Evolutionary conservation across 176 grass and related monocot genomes (phyloP).

Genomic region (Cenchrus purpureus): DNA sequence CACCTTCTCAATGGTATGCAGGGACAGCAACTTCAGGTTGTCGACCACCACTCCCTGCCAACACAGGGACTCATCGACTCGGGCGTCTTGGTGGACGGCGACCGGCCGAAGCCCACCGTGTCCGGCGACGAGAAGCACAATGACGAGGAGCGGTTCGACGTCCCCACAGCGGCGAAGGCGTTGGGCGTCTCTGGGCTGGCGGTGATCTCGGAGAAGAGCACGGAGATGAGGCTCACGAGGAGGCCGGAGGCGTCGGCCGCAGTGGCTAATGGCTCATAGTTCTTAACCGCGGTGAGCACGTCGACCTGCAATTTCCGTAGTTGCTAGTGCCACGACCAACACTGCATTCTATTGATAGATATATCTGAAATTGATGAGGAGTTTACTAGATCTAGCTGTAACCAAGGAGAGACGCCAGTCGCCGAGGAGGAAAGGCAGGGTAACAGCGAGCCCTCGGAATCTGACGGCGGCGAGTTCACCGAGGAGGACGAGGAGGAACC

Average conservation of each 20-base stretch:
- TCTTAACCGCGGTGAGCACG: slow-evolving; percentile 60
- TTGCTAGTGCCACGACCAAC: too few relatives aligned
- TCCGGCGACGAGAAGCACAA: slow-evolving; percentile 76
- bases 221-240: slow-evolving; percentile 60
- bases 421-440: too few relatives aligned
- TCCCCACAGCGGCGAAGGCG: slow-evolving; percentile 18
- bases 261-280: slow-evolving; percentile 56
- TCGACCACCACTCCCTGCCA: slow-evolving; percentile 91
- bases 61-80: slow-evolving; percentile 65
- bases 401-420: too few relatives aligned
- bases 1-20: slow-evolving; percentile 66
- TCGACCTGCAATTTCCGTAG: slow-evolving; percentile 38
- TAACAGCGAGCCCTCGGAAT: too few relatives aligned
- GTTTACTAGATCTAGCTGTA: too few relatives aligned
- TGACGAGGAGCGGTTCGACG: slow-evolving; percentile 55
- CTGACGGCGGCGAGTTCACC: too few relatives aligned
- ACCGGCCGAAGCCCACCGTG: slow-evolving; percentile 48
- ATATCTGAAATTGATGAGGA: too few relatives aligned
- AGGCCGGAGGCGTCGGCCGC: slow-evolving; percentile 51
- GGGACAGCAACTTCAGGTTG: slow-evolving; percentile 65
- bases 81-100: slow-evolving; percentile 63
- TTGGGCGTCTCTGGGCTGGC: slow-evolving; percentile 47
- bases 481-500: too few relatives aligned
- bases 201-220: slow-evolving; percentile 72
- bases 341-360: too few relatives aligned